These are phyloP conservation scores for Tricholoma sp. DNA, from an alignment of 768 basidiomycete genomes.

Conservation along the genomic window DNA sequence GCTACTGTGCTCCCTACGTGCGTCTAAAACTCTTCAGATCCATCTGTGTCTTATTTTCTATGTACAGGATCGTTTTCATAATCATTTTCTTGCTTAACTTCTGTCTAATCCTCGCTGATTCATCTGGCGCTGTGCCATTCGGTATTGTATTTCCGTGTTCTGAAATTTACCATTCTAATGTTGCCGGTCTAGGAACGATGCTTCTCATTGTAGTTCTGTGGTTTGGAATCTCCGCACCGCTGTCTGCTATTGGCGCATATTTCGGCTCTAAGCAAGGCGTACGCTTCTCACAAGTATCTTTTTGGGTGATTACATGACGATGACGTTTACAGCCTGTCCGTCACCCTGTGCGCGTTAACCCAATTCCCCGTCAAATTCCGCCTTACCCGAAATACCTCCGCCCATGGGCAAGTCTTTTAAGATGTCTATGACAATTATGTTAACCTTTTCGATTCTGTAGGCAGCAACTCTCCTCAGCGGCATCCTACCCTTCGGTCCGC, in stretches of 20 bases:
- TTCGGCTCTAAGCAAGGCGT: slow-evolving; percentile 86
- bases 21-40: slow-evolving; percentile 19
- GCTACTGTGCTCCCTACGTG: slow-evolving; percentile 87
- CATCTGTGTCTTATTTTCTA: neutral
- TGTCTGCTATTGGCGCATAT: slow-evolving; percentile 83
- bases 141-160: slow-evolving; percentile 38
- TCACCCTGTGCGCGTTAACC: slow-evolving; percentile 88
- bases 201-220: slow-evolving; percentile 78
- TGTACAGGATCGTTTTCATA: slow-evolving; percentile 67
- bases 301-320: neutral
- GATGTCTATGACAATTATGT: slow-evolving; percentile 15
- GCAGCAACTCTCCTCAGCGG: slow-evolving; percentile 79
- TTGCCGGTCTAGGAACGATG: slow-evolving; percentile 58
- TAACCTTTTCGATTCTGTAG: slow-evolving; percentile 25
- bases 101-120: slow-evolving; percentile 77
- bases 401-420: slow-evolving; percentile 51
- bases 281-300: slow-evolving; percentile 20
- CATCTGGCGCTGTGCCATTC: slow-evolving; percentile 95
- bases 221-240: slow-evolving; percentile 92
- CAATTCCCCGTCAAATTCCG: slow-evolving; percentile 95
- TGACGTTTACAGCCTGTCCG: slow-evolving; percentile 46
- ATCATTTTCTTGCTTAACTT: slow-evolving; percentile 89
- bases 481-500: slow-evolving; percentile 81
- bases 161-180: neutral
- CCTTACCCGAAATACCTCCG: slow-evolving; percentile 79